Evolutionary conservation across 2,329 filamentous ascomycete genomes (phyloP), one percentile per base, ranked within the genome.

Genomic region (Mollisiaceae sp.): DNA sequence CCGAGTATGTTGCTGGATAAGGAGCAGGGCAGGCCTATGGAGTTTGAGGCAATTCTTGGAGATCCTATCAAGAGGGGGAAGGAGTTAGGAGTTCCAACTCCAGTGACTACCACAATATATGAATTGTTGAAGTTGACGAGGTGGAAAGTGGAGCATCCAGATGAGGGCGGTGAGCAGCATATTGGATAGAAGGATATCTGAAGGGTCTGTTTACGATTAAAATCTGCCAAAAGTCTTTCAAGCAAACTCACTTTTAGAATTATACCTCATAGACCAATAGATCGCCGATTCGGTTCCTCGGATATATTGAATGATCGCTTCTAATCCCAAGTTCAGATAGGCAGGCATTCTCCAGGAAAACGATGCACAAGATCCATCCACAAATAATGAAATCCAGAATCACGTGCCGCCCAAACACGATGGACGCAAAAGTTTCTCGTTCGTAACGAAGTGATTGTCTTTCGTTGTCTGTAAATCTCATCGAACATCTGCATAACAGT

Each of bases 1-100:
- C 76, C 76, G n/a, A 78, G 76, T 64, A 85, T 85, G 83, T 78
- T 82, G 54, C 69, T 81, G 20, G 83, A 85, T 69, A 84, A 81
- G 81, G 81, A 83, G 67, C 73, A 77, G 43, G 82, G 82, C 1
- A 79, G 81, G 70, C 77, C 74, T 52, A 82, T 85, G 82, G 83
- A 86, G 72, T 72, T 85, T 67, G 83, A 86, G 71, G 83, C 84
- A 47, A 85, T 85, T 59, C 69, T 86, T 22, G 83, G 83, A 0
- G 83, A 84, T 70, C 82, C 82, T 9, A 79, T 85, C 43, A 72
- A 81, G 63, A 79, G 82, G 41, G 83, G 82, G 11, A 75, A 79
- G 66, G 79, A 79, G 67, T 77, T 81, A 61, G 82, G 82, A 0
- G 76, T 81, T 14, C 80, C 82, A 67, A 82, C 83, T 79, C 82